phyloP scores from a whole-genome alignment of 176 grass and related monocot species.

The Triticum timopheevii region DNA sequence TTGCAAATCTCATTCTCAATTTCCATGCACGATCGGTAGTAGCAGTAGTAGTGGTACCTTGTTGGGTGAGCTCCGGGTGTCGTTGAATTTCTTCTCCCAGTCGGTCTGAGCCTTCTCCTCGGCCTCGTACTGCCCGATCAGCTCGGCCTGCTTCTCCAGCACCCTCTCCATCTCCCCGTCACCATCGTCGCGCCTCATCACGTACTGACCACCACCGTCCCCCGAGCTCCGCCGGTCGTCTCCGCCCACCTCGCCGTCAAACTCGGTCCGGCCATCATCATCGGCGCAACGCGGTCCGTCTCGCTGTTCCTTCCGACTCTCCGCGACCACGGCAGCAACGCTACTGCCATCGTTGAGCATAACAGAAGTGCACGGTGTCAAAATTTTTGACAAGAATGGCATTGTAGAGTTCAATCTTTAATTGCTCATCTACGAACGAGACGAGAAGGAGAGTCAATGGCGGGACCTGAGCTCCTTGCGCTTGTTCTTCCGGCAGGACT shows the following conservation, averaged over 20 bases:
- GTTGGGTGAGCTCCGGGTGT: conserved; percentile 20
- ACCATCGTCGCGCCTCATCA: conserved; percentile 39
- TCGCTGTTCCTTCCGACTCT: conserved; percentile 4
- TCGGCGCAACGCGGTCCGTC: conserved; percentile 20
- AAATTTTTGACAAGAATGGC: not conserved
- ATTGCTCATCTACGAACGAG: too few species aligned
- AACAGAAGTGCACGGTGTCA: not conserved
- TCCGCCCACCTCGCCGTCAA: conserved; percentile 46
- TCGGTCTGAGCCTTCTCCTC: conserved; percentile 80
- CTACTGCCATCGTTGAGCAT: conserved; percentile 33
- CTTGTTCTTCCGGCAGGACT: conserved; percentile 92
- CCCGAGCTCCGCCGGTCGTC: conserved; percentile 31
- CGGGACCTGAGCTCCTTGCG: conserved; percentile 48
- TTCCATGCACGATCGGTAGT: not conserved
- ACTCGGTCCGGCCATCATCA: conserved; percentile 3
- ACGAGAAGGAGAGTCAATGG: not conserved
- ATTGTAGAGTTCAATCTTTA: too few species aligned
- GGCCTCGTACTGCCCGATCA: conserved; percentile 71
- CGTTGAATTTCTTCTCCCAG: conserved; percentile 80
- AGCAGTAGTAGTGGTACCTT: conserved; percentile 25
- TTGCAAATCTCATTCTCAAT: not conserved
- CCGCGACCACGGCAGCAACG: not conserved
- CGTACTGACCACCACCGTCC: conserved; percentile 28
- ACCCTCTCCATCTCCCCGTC: conserved; percentile 78
- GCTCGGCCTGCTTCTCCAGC: conserved; percentile 80